phyloP scores from a whole-genome alignment of 2,329 filamentous ascomycete genomes.

The Stagonosporopsis chrysanthemi region DNA sequence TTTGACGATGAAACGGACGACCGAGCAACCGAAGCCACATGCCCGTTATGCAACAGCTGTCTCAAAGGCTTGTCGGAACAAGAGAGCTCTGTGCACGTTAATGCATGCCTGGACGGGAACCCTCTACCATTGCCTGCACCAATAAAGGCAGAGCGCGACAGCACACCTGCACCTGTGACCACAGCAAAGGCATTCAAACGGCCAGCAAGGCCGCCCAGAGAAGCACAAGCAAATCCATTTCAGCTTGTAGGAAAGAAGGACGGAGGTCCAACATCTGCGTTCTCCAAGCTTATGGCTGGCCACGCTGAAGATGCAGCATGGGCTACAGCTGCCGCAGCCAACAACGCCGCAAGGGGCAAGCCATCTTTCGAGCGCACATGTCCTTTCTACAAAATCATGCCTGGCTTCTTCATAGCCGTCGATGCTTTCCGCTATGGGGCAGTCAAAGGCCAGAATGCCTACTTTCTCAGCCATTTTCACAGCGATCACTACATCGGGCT shows the following conservation, averaged over 20 bases:
- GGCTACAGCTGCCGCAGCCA: slow-evolving; percentile 82
- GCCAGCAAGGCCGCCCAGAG: slow-evolving; percentile 71
- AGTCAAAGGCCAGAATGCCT: slow-evolving; percentile 88
- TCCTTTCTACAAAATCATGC: slow-evolving; percentile 98
- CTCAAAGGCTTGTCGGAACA: slow-evolving; percentile 65
- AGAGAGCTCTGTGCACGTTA: slow-evolving; percentile 84
- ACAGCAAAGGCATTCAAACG: slow-evolving; percentile 67
- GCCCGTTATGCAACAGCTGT: slow-evolving; percentile 78
- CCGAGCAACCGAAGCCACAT: slow-evolving; percentile 51
- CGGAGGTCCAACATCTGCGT: slow-evolving; percentile 69
- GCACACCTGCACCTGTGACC: slow-evolving; percentile 17
- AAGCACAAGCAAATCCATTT: slow-evolving; percentile 83
- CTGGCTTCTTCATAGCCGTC: slow-evolving; percentile 89
- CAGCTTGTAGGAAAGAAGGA: slow-evolving; percentile 55
- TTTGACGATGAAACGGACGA: slow-evolving; percentile 13
- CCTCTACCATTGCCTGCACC: slow-evolving; percentile 63
- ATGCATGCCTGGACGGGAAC: slow-evolving; percentile 87
- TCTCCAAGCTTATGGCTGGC: slow-evolving; percentile 89
- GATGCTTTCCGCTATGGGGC: slow-evolving; percentile 96
- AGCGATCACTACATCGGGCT: slow-evolving; percentile 96
- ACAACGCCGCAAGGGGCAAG: slow-evolving; percentile 79
- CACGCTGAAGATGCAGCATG: slow-evolving; percentile 92
- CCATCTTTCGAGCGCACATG: slow-evolving; percentile 89
- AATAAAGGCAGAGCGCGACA: slow-evolving; percentile 19
- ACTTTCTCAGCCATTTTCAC: slow-evolving; percentile 97